phyloP scores from a whole-genome alignment of 2,329 filamentous ascomycete species.

The Akanthomyces dipterigenus region DNA sequence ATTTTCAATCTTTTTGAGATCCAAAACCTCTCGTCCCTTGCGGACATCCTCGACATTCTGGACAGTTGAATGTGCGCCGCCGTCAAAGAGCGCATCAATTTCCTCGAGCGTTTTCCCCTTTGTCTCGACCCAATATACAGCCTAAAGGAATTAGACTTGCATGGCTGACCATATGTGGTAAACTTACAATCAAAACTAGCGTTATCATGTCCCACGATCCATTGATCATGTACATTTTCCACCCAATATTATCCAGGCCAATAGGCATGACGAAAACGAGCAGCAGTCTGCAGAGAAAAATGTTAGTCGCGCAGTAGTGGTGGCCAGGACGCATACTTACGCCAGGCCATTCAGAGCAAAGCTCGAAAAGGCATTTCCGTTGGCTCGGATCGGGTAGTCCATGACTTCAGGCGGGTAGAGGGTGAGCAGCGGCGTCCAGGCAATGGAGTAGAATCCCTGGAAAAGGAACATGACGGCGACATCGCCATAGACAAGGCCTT shows the following conservation, averaged over 20 bases:
- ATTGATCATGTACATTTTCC: slow-evolving; percentile 22
- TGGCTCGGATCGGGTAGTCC: slow-evolving; percentile 21
- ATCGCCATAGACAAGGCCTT: slow-evolving; percentile 30
- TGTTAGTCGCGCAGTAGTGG: not conserved
- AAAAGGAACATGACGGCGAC: slow-evolving; percentile 26
- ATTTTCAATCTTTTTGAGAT: not conserved
- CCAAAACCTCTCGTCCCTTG: slow-evolving; percentile 7
- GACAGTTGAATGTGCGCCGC: slow-evolving; percentile 14
- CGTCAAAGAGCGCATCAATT: slow-evolving; percentile 27
- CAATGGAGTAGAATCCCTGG: slow-evolving; percentile 22
- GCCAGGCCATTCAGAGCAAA: slow-evolving; percentile 13
- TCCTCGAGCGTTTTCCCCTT: slow-evolving; percentile 40
- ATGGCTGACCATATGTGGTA: not conserved
- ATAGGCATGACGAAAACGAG: slow-evolving; percentile 19
- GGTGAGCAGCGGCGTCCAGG: slow-evolving; percentile 21
- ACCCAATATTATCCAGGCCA: slow-evolving; percentile 18
- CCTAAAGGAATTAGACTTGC: not conserved
- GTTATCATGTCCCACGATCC: slow-evolving; percentile 21
- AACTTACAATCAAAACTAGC: slow-evolving; percentile 15
- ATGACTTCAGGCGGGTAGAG: slow-evolving; percentile 25
- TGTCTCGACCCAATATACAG: slow-evolving; percentile 29
- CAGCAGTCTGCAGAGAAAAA: slow-evolving; percentile 7
- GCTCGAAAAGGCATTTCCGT: slow-evolving; percentile 30
- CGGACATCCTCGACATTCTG: slow-evolving; percentile 17
- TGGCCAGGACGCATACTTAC: not conserved